Evolutionary conservation across 73 alveolate genomes (phyloP), one percentile per base, ranked within the genome.

Genomic region (Paramecium bursaria): DNA sequence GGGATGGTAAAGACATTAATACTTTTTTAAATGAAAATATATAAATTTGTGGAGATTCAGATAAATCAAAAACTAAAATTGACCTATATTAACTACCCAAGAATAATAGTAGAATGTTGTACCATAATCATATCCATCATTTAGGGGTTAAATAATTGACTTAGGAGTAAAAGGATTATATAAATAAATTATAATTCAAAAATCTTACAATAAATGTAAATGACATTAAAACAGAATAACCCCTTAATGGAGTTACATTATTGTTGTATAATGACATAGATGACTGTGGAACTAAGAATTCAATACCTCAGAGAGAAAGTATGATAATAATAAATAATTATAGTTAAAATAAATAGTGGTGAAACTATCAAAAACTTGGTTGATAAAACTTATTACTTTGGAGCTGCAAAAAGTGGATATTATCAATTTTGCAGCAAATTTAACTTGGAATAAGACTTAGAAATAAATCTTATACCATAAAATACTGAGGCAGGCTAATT

Each of bases 341-440:
- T 39, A 39, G 49, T 39, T 39, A 39, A 39, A 39, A 5, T 47
- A 15, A 23, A 25, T 21, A 46, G 44, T 15, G 49, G 44, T 5
- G 82, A 67, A 11, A 39, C 57, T 14, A 5, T 42, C 21, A 39
- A 67, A 15, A 67, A 67, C 44, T 25, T 67, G 55, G 55, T 67
- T 42, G 53, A 25, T 6, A 67, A 67, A 39, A 57, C 33, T 21
- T 67, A 67, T 14, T 67, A 33, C 27, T 67, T 35, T 67, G 82
- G 82, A 14, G 82, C 82, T 35, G 82, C 33, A 21, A 67, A 67
- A 42, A 33, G 44, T 39, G 82, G 82, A 2, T 67, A 67, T 42
- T 67, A 67, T 67, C 44, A 25, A 67, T 67, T 25, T 67, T 67
- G 82, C 9, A 67, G 44, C 15, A 67, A 67, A 27, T 31, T 67